Evolutionary conservation across 768 basidiomycete genomes (phyloP), one percentile per base, ranked within the genome.

Genomic region (Strobilomyces dryophilus): DNA sequence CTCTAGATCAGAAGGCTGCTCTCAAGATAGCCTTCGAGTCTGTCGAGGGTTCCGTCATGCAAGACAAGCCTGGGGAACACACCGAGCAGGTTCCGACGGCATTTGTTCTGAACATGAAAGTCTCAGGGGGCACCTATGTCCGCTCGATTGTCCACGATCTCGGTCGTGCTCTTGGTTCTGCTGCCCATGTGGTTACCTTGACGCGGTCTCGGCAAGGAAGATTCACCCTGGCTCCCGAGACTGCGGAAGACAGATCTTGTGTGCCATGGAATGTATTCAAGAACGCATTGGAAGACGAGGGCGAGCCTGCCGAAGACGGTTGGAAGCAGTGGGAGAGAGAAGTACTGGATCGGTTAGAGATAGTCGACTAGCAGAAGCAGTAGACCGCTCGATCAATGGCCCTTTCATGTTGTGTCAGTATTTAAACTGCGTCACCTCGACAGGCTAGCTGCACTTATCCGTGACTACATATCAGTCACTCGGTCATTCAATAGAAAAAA

Each of bases 71-170:
- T n/a, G 72, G 71, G 24, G 56, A 62, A 47, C 58, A 68, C 10
- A 63, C 64, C 27, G 73, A 77, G 49, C 61, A 62, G 36, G 62
- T 69, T 4, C 90, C 95, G 1, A 79, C 85, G 1, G 87, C 87
- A 20, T 97, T 98, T 68, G 85, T 87, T 9, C 75, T 99, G 57
- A 81, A 80, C 51, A 95, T 99, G 94, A 87, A 78, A 56, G 97
- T 98, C 7, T 95, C 94, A 9, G 89, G 91, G 26, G 97, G 97
- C 37, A 98, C 97, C 14, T 99, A 99, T 63, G 95, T 99, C 49
- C 87, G 97, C 46, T 94, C 89, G 1, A 87, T 99, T 59, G 87
- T 95, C 40, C 93, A 98, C 67, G 97, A 99, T 67, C 77, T 99
- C 8, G 92, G 88, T 15, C 83, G 83, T 56, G 80, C 84, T 2